Evolutionary conservation across 345 rosid species (phyloP), one percentile per base, ranked within the genome.

Genomic region (Excoecaria agallocha): DNA sequence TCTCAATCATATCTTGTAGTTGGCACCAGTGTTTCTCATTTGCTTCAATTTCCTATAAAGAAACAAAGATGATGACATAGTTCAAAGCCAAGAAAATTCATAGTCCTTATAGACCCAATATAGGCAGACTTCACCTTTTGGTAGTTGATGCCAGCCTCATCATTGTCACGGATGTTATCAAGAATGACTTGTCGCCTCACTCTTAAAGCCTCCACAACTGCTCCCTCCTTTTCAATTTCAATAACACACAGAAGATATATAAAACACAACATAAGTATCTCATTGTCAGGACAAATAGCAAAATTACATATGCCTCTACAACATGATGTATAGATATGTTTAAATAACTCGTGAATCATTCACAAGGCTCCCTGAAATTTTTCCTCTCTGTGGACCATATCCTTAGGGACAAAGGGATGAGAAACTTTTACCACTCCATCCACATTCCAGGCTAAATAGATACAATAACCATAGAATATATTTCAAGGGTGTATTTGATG

Each of bases 81-180:
- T 51, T 60, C 20, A 70, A 69, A 69, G 39, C 68, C 24, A 13
- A 57, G 25, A 68, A 74, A 58, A 50, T 55, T 9, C 38, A 12
- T 67, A 24, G 77, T 46, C 51, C 55, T 72, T 20, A 66, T 12
- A 15, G 46, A 62, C 25, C 64, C 55, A 60, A 39, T 25, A 70
- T 7, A 43, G 69, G 65, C 49, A 73, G 54, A 73, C 72, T 65
- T 81, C 80, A 94, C 98, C 92, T 87, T 86, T 60, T 82, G 88
- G 81, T 94, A 92, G 80, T 83, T 88, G 76, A 86, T 79, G 70
- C 95, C 95, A 54, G 95, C 89, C 82, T 94, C 98, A 80, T 94
- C 98, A 74, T 94, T 94, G 78, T 94, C 98, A 20, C 97, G 91
- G 77, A 94, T 91, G 80, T 94, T 92, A 86, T 94, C 98, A 50